phyloP scores from a whole-genome alignment of 306 rosid genomes.

The Chamaecrista fasciculata region DNA sequence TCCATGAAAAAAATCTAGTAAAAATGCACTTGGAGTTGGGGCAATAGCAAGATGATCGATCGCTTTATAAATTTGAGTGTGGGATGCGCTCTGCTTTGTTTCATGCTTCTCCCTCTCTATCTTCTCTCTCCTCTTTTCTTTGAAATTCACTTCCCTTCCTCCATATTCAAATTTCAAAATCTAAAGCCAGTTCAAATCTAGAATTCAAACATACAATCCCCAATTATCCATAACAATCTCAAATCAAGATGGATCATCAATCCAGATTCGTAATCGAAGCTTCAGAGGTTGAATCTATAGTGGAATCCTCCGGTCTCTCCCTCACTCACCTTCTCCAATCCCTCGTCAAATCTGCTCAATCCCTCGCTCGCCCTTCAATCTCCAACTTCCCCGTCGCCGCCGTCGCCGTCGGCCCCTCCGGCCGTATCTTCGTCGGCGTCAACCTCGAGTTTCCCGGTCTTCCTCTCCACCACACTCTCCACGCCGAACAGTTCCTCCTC shows the following conservation, averaged over 20 bases:
- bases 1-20: too few relatives aligned
- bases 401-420: conserved; percentile 66
- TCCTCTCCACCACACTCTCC: conserved; percentile 85
- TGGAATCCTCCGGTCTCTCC: conserved; percentile 34
- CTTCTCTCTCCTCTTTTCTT: too few relatives aligned
- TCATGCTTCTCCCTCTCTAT: too few relatives aligned
- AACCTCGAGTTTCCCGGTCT: conserved; percentile 90
- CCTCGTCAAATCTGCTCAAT: conserved; percentile 51
- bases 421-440: conserved; percentile 80
- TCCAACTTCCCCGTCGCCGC: conserved; percentile 82
- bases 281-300: conserved; percentile 57
- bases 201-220: too few relatives aligned
- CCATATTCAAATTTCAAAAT: too few relatives aligned
- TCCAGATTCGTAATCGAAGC: conserved; percentile 64
- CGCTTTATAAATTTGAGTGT: too few relatives aligned
- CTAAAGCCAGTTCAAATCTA: too few relatives aligned
- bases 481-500: conserved; percentile 94
- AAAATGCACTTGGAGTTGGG: too few relatives aligned
- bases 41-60: too few relatives aligned
- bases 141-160: neutral
- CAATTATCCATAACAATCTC: too few relatives aligned
- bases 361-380: conserved; percentile 78
- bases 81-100: too few relatives aligned
- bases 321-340: conserved; percentile 52
- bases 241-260: too few relatives aligned